Evolutionary conservation across 2,329 filamentous ascomycete genomes (phyloP).

Genomic region (Aureobasidium sp.): DNA sequence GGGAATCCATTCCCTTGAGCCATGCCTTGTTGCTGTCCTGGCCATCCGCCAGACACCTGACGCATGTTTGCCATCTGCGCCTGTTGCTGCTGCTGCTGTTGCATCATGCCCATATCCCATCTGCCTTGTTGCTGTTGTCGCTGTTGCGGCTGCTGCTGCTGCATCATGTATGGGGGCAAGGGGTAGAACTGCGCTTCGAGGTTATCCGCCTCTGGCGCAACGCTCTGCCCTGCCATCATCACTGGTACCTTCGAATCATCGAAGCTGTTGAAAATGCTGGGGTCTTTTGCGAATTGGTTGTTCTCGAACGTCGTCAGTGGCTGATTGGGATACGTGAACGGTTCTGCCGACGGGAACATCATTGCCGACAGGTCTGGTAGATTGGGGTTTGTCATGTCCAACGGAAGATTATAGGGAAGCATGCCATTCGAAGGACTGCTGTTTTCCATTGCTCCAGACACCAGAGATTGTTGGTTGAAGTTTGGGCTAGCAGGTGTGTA

Average conservation of each 20-base stretch:
- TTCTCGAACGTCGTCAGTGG: constrained; percentile 56
- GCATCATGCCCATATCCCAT: constrained; percentile 8
- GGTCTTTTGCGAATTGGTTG: constrained; percentile 32
- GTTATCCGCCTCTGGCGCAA: constrained; percentile 42
- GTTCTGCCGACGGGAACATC: constrained; percentile 74
- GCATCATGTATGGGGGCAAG: constrained; percentile 64
- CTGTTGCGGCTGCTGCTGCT: constrained; percentile 28
- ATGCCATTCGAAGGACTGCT: constrained; percentile 13
- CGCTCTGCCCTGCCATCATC: constrained; percentile 14
- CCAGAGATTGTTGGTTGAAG: constrained; percentile 1
- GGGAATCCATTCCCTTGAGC: constrained; percentile 24
- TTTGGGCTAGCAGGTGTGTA: constrained; percentile 16
- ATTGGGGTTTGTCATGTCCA: constrained; percentile 30
- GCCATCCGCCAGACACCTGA: constrained; percentile 21
- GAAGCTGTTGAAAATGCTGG: constrained; percentile 13
- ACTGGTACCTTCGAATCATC: background rate
- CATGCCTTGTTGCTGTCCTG: constrained; percentile 15
- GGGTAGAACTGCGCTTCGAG: constrained; percentile 69
- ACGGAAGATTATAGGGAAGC: constrained; percentile 10
- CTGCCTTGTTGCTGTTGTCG: constrained; percentile 20
- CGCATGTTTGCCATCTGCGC: constrained; percentile 19
- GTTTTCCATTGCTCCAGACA: background rate
- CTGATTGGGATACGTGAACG: constrained; percentile 73
- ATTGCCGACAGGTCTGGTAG: constrained; percentile 67
- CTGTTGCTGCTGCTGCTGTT: constrained; percentile 21